Percentiles rank a stretch among this genome's conserved stretches.
Conservation (phyloP, 306 rosid species). For the Boehmeria nivea region DNA sequence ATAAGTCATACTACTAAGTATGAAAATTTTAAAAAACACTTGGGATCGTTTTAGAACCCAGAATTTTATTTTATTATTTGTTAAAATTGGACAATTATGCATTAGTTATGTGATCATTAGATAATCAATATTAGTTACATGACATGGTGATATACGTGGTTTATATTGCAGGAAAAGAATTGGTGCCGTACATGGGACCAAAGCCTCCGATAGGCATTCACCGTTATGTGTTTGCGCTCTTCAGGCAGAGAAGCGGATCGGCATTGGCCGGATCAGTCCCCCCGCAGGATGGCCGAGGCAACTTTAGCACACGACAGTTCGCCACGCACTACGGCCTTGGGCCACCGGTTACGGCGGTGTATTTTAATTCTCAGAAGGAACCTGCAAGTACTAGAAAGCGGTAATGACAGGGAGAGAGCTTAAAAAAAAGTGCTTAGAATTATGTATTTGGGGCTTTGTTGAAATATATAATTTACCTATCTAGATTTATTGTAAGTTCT, state of each 20-base stretch:
- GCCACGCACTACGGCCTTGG: conserved; percentile 26
- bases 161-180: conserved; percentile 19
- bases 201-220: conserved; percentile 27
- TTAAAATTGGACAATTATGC: too few relatives aligned
- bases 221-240: conserved; percentile 26
- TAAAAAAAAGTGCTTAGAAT: too few relatives aligned
- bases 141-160: not conserved
- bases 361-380: conserved; percentile 39
- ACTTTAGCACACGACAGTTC: conserved; percentile 35
- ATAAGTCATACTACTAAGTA: too few relatives aligned
- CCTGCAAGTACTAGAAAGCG: conserved; percentile 20
- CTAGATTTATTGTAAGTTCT: too few relatives aligned
- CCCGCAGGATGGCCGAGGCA: conserved; percentile 13
- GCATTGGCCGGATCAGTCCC: not conserved
- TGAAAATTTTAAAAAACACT: too few relatives aligned
- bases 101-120: too few relatives aligned
- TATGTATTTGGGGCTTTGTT: too few relatives aligned
- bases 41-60: too few relatives aligned
- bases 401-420: too few relatives aligned
- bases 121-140: too few relatives aligned
- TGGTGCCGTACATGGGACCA: conserved; percentile 32
- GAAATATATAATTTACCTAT: too few relatives aligned
- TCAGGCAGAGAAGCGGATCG: conserved; percentile 19
- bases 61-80: too few relatives aligned
- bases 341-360: conserved; percentile 40